phyloP scores from a whole-genome alignment of 2,329 filamentous ascomycete species.

The Diaporthe eres region DNA sequence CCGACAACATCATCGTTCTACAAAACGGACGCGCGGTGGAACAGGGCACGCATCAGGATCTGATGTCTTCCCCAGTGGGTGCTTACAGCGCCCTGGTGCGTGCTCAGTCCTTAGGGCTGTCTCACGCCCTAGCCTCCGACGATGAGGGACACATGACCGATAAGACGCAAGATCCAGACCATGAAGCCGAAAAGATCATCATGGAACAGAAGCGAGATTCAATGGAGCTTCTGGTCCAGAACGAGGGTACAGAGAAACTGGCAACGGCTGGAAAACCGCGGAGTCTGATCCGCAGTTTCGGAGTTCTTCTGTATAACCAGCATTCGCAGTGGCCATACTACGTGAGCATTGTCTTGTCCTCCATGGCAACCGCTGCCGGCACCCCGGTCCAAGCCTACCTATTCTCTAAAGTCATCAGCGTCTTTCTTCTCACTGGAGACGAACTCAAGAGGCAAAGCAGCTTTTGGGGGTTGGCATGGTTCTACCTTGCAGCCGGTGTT shows the following conservation, averaged over 20 bases:
- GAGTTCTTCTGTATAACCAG: constrained; percentile 1
- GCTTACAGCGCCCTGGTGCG: constrained; percentile 90
- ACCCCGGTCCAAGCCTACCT: constrained; percentile 65
- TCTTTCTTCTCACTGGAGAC: constrained; percentile 56
- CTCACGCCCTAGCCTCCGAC: constrained; percentile 73
- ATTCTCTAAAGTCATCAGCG: constrained; percentile 87
- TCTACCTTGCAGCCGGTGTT: constrained; percentile 74
- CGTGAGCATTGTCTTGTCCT: not conserved
- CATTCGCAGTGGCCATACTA: constrained; percentile 16
- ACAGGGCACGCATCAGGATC: constrained; percentile 87
- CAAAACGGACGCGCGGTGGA: constrained; percentile 87
- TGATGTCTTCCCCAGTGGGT: constrained; percentile 77
- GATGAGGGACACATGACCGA: constrained; percentile 57
- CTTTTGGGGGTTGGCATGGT: constrained; percentile 93
- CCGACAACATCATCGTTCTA: constrained; percentile 97
- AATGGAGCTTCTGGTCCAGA: not conserved
- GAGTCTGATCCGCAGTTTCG: constrained; percentile 8
- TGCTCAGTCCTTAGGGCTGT: constrained; percentile 80
- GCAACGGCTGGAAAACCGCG: not conserved
- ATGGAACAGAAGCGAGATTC: not conserved
- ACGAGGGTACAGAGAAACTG: not conserved
- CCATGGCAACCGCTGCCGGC: constrained; percentile 45
- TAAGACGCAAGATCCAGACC: not conserved
- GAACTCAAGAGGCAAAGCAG: constrained; percentile 62
- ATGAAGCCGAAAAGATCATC: not conserved